A percentile compares a stretch with the other conserved stretches of the same genome.
These are phyloP conservation scores for Claviceps arundinis DNA, from an alignment of 2,329 filamentous ascomycete species.

Conservation along the genomic window DNA sequence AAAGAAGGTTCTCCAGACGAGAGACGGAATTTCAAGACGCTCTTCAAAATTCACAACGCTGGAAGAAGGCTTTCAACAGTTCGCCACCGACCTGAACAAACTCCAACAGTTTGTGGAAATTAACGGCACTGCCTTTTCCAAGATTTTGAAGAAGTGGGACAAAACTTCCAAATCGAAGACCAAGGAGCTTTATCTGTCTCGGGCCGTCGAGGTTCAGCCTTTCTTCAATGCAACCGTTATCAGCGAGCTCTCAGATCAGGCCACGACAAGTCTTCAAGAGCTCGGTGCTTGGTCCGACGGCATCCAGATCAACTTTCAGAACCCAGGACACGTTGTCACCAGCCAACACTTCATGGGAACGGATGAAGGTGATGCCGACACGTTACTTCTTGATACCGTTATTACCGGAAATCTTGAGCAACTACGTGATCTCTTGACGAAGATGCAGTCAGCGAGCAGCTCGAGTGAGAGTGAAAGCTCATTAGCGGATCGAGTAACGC, in stretches of 20 bases:
- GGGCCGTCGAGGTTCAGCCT: constrained; percentile 92
- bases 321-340: constrained; percentile 49
- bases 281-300: constrained; percentile 95
- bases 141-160: constrained; percentile 99
- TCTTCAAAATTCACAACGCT: constrained; percentile 90
- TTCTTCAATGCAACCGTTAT: constrained; percentile 98
- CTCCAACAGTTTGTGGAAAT: constrained; percentile 97
- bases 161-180: constrained; percentile 99
- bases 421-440: constrained; percentile 66
- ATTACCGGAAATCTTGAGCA: constrained; percentile 66
- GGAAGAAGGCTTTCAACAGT: constrained; percentile 94
- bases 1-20: constrained; percentile 78
- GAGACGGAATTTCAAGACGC: constrained; percentile 66
- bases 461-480: constrained; percentile 43
- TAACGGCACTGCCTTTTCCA: constrained; percentile 94
- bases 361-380: constrained; percentile 82
- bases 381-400: constrained; percentile 76
- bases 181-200: constrained; percentile 90
- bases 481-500: constrained; percentile 64
- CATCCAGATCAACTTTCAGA: constrained; percentile 75
- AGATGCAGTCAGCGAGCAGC: constrained; percentile 45
- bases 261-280: constrained; percentile 89
- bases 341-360: constrained; percentile 55
- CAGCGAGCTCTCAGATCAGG: constrained; percentile 90
- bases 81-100: constrained; percentile 92